Evolutionary conservation across 2,329 filamentous ascomycete species (phyloP), one percentile per base, ranked within the genome.

Genomic region (Neofusicoccum sp.): DNA sequence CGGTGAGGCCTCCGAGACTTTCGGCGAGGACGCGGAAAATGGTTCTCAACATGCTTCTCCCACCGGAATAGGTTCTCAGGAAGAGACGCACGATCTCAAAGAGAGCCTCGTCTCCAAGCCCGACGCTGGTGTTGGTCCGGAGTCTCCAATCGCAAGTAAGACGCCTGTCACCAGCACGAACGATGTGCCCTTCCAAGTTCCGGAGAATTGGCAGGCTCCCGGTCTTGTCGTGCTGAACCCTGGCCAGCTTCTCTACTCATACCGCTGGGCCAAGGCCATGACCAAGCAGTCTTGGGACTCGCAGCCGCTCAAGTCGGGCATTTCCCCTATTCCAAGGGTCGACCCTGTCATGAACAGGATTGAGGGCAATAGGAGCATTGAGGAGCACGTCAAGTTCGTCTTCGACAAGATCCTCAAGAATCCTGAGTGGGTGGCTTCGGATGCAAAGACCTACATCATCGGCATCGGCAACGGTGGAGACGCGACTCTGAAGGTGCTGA

Each of bases 161-260:
- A 44, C 52, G 34, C 66, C 64, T 2, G 31, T 65, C 14, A 56
- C 56, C 7, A 65, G 67, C 39, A 59, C 59, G 2, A 36, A 28
- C 12, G 34, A 54, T n/a, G 56, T 41, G 2, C 49, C 56, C n/a
- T 39, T 61, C 31, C 44, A 50, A 45, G 34, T 50, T 7, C 52
- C 61, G 4, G 52, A 50, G 2, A 34, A 44, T 37, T 63, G 52
- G 5, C 58, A 73, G 4, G 66, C 71, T 1, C 87, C 83, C 0
- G 89, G 85, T 3, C 78, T 97, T 62, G 78, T 97, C 33, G 79
- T 97, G 31, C 85, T 92, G 49, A 97, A 97, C 72, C 81, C 87
- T 3, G 92, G 91, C 4, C 88, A 96, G 76, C 79, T 91, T 16
- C 80, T 88, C 69, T 97, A 92, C 88, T 91, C 90, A 74, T 86